Percentiles rank a stretch among this genome's conserved stretches.
Evolutionary conservation across 2,329 filamentous ascomycete genomes (phyloP).

Genomic region (Aspergillus fumigatus): DNA sequence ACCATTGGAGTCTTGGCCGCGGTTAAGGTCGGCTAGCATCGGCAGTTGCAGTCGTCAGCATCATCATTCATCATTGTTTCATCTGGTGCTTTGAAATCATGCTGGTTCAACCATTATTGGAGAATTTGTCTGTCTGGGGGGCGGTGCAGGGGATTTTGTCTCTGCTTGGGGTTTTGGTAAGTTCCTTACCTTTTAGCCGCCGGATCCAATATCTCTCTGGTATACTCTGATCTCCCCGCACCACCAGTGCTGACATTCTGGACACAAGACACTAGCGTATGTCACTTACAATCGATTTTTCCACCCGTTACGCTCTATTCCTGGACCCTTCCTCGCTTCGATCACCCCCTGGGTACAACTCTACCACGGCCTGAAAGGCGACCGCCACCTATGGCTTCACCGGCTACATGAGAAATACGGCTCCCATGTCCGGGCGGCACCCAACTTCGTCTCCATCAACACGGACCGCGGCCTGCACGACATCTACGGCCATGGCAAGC

Average conservation of each 20-base stretch:
- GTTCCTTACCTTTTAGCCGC: not conserved
- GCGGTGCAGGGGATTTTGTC: constrained; percentile 12
- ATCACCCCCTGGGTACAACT: constrained; percentile 52
- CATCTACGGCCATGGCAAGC: constrained; percentile 39
- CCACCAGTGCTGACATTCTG: not conserved
- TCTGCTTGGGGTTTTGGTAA: constrained; percentile 18
- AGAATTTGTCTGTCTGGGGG: constrained; percentile 13
- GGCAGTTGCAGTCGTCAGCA: constrained; percentile 2
- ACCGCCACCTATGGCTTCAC: constrained; percentile 69
- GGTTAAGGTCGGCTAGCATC: constrained; percentile 23
- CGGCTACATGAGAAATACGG: constrained; percentile 68
- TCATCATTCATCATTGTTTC: not conserved
- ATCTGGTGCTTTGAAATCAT: constrained; percentile 11
- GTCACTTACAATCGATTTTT: constrained; percentile 33
- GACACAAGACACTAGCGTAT: constrained; percentile 26
- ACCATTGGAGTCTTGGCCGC: not conserved
- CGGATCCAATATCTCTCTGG: no score
- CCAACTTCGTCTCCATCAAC: constrained; percentile 75
- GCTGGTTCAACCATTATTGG: constrained; percentile 19
- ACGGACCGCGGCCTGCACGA: constrained; percentile 54
- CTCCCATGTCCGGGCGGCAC: constrained; percentile 66
- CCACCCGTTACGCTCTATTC: constrained; percentile 30
- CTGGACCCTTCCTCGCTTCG: constrained; percentile 28
- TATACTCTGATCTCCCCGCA: no score
- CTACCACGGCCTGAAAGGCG: constrained; percentile 70